Conservation (phyloP, 768 basidiomycete genomes). For the Lentinula lateritia region DNA sequence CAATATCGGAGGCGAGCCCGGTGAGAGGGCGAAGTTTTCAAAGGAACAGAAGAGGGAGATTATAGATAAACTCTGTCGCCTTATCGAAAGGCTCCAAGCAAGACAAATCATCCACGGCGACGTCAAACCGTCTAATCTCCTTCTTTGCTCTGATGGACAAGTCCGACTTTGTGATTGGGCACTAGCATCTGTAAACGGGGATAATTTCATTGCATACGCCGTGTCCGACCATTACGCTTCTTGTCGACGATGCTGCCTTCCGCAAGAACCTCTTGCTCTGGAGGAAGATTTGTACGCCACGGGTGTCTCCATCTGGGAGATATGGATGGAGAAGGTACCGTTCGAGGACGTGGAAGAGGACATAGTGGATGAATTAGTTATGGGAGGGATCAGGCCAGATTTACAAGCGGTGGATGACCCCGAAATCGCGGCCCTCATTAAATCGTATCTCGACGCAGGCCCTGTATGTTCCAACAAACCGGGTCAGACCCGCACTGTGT, state of each 20-base stretch:
- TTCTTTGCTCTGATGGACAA: conserved; percentile 9
- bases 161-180: conserved; percentile 13
- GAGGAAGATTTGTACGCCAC: conserved; percentile 20
- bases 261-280: conserved; percentile 5
- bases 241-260: neutral
- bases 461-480: too few relatives aligned
- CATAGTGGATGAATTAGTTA: conserved; percentile 8
- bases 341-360: conserved; percentile 12
- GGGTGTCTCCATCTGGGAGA: conserved; percentile 13
- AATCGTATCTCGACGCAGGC: too few relatives aligned
- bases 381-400: conserved; percentile 14
- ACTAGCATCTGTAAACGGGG: conserved; percentile 5
- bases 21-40: too few relatives aligned
- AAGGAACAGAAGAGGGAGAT: neutral
- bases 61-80: neutral
- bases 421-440: too few relatives aligned
- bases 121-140: conserved; percentile 16
- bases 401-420: conserved; percentile 13
- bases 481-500: too few relatives aligned
- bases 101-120: conserved; percentile 18
- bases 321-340: conserved; percentile 12
- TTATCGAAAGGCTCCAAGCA: conserved; percentile 9
- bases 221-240: conserved; percentile 7
- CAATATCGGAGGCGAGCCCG: too few relatives aligned
- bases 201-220: neutral